Percentiles rank a stretch among this genome's conserved stretches.
Conservation (phyloP, 2,329 filamentous ascomycete genomes). For the Lecanicillium sp. region DNA sequence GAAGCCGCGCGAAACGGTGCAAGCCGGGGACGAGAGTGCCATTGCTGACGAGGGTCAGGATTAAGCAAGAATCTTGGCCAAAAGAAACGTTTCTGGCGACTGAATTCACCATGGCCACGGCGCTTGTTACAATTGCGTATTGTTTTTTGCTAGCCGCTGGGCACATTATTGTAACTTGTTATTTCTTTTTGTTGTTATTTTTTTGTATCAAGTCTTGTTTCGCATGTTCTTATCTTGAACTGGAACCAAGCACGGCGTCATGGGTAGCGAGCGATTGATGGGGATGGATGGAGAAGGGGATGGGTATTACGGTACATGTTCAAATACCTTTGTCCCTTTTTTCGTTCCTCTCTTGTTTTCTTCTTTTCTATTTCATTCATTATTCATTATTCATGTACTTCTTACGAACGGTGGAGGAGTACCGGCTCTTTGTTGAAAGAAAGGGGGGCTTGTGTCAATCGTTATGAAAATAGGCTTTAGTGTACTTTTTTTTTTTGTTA, state of each 20-base stretch:
- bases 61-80: too few species aligned
- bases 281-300: too few species aligned
- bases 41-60: conserved; percentile 27
- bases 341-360: too few species aligned
- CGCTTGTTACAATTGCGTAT: neutral
- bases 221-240: neutral
- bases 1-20: conserved; percentile 10
- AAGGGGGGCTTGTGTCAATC: too few species aligned
- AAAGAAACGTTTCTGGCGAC: too few species aligned
- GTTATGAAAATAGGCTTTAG: neutral
- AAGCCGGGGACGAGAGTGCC: conserved; percentile 29
- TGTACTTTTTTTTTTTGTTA: neutral
- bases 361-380: too few species aligned
- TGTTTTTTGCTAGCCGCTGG: neutral
- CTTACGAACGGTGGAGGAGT: too few species aligned
- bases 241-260: conserved; percentile 1
- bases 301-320: too few species aligned
- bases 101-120: neutral
- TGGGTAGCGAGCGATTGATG: neutral
- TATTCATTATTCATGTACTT: too few species aligned
- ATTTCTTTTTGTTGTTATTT: neutral
- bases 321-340: too few species aligned
- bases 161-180: conserved; percentile 1
- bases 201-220: neutral
- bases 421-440: too few species aligned